Percentiles rank a stretch among this genome's conserved stretches.
Evolutionary conservation across 176 grass and related monocot species (phyloP).

Genomic region (Oryza australiensis): DNA sequence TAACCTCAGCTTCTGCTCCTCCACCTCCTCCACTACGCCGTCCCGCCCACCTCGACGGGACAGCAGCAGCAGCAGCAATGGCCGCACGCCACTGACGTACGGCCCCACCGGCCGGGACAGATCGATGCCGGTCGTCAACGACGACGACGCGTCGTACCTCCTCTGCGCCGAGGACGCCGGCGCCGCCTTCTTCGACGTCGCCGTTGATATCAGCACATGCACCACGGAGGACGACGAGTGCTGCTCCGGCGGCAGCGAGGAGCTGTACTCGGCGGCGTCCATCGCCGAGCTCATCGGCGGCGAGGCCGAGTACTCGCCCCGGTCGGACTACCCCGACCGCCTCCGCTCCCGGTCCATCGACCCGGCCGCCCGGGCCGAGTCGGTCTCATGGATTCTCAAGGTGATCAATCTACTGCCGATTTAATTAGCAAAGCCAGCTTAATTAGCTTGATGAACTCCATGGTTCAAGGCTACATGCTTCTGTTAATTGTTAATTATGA

Average conservation of each 20-base stretch:
- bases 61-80: constrained; percentile 24
- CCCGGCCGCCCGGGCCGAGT: constrained; percentile 61
- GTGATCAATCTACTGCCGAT: constrained; percentile 29
- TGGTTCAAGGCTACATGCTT: constrained; percentile 10
- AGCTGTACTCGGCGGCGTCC: constrained; percentile 33
- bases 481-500: neutral
- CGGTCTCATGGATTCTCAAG: constrained; percentile 91
- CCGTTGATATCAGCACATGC: neutral
- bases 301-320: constrained; percentile 62
- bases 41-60: constrained; percentile 15
- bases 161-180: constrained; percentile 74
- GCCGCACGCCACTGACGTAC: constrained; percentile 28
- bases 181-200: constrained; percentile 40
- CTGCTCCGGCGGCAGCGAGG: constrained; percentile 37
- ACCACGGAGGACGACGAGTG: constrained; percentile 14
- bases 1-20: constrained; percentile 38
- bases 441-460: constrained; percentile 1
- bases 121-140: constrained; percentile 54
- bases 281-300: constrained; percentile 65
- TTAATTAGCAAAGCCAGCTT: neutral
- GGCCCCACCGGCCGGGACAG: constrained; percentile 29
- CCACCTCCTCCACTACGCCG: constrained; percentile 28
- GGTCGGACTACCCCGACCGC: constrained; percentile 63
- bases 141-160: constrained; percentile 62
- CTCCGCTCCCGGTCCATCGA: constrained; percentile 75